Conservation (phyloP, 345 rosid species). For the Salix purpurea region DNA sequence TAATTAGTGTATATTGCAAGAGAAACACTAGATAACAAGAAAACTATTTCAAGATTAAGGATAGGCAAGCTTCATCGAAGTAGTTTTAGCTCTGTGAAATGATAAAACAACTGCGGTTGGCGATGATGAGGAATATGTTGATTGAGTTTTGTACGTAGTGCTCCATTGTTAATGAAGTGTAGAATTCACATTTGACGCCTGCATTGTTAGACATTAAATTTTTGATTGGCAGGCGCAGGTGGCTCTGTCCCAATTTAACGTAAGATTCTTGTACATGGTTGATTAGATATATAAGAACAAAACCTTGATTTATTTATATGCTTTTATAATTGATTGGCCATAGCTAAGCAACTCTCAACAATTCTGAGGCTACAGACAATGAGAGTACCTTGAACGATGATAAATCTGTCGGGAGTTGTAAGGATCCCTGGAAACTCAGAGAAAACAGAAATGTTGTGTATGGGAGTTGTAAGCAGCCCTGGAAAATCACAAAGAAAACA, state of each 20-base stretch:
- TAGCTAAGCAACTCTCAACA: neutral
- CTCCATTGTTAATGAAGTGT: neutral
- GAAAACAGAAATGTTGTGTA: neutral
- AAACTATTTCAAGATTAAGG: neutral
- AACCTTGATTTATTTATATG: neutral
- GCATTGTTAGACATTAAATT: too few species aligned
- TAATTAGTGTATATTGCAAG: neutral
- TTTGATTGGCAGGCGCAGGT: too few species aligned
- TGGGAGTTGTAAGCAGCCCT: constrained; percentile 22
- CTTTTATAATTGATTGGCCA: neutral
- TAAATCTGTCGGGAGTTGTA: constrained; percentile 13
- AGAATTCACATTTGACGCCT: neutral
- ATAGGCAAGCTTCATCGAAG: neutral
- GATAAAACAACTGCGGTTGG: neutral
- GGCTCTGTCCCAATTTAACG: neutral
- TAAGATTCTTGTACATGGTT: neutral
- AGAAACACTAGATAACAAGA: neutral
- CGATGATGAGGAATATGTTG: neutral
- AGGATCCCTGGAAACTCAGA: constrained; percentile 18
- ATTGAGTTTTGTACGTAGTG: too few species aligned
- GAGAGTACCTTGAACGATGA: constrained; percentile 13
- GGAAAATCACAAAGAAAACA: constrained; percentile 4
- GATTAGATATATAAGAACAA: neutral
- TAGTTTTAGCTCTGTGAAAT: neutral
- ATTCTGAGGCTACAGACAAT: neutral